Conservation (phyloP, 495 filamentous ascomycete genomes). For the Penicillium lividum region DNA sequence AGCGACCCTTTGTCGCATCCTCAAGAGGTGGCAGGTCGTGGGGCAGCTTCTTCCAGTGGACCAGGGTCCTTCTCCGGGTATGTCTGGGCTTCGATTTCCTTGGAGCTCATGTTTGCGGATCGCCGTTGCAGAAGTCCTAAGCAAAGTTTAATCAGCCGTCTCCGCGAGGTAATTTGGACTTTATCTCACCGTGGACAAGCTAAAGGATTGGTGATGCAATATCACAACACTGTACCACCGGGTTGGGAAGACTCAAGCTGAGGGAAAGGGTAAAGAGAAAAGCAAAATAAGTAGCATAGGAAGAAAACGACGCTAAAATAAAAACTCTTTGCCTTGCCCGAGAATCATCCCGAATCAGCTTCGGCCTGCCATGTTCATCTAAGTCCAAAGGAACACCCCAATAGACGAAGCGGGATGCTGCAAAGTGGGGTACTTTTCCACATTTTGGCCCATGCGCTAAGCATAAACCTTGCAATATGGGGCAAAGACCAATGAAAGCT, state of each 20-base stretch:
- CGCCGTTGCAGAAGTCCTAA: background rate
- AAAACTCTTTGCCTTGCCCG: background rate
- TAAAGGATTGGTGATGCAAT: background rate
- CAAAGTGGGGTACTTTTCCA: constrained; percentile 8
- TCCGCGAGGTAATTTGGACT: background rate
- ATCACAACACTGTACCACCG: background rate
- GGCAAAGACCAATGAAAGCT: constrained; percentile 11
- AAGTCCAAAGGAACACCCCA: background rate
- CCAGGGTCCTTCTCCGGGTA: constrained; percentile 18
- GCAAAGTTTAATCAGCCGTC: background rate
- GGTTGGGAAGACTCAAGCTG: background rate
- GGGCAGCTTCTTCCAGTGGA: constrained; percentile 12
- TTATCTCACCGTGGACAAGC: background rate
- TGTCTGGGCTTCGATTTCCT: background rate
- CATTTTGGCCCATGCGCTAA: background rate
- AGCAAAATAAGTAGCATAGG: background rate
- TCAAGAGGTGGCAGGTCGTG: constrained; percentile 38
- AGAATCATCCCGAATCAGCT: background rate
- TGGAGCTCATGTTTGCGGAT: constrained; percentile 1
- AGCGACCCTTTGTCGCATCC: constrained; percentile 45
- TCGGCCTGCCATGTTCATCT: background rate
- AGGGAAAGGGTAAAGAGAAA: background rate
- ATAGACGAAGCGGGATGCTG: background rate
- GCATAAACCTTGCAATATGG: background rate
- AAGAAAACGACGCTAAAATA: background rate